A percentile compares a stretch with the other conserved stretches of the same genome.
These are phyloP conservation scores for Trichoderma parareesei DNA, from an alignment of 495 filamentous ascomycete species.

Conservation along the genomic window DNA sequence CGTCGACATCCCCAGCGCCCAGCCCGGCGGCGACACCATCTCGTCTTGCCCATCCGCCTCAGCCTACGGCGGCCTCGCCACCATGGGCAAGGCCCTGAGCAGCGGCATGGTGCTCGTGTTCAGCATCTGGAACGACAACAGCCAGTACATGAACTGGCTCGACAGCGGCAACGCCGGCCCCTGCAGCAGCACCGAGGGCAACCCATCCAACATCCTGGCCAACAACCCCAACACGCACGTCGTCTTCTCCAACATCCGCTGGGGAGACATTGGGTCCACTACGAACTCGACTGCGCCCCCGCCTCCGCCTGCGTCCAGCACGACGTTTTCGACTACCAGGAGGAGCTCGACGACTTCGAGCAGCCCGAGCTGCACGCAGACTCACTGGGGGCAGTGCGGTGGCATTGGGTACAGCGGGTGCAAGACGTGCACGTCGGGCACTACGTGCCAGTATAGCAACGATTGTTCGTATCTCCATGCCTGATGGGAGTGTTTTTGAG, in stretches of 20 bases:
- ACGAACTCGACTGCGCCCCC: conserved; percentile 15
- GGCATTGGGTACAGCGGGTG: neutral
- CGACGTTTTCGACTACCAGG: neutral
- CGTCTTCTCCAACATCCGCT: conserved; percentile 51
- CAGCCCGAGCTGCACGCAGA: neutral
- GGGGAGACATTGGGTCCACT: conserved; percentile 51
- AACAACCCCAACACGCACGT: conserved; percentile 40
- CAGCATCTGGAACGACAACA: conserved; percentile 54
- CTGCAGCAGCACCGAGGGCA: conserved; percentile 46
- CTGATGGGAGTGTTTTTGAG: neutral
- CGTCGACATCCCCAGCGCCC: conserved; percentile 34
- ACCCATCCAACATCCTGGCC: conserved; percentile 35
- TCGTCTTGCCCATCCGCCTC: conserved; percentile 45
- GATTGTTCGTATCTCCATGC: neutral
- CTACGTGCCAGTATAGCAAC: neutral
- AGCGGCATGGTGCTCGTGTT: conserved; percentile 61
- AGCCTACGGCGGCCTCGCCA: conserved; percentile 50
- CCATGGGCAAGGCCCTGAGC: conserved; percentile 49
- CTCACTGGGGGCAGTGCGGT: conserved; percentile 1
- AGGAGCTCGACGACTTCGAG: neutral
- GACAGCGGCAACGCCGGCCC: conserved; percentile 49
- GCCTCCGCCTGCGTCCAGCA: conserved; percentile 11
- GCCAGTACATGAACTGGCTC: conserved; percentile 56
- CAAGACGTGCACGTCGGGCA: neutral
- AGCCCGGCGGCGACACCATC: conserved; percentile 38